Evolutionary conservation across 2,329 filamentous ascomycete genomes (phyloP), one percentile per base, ranked within the genome.

Genomic region (Diaporthe helianthi): DNA sequence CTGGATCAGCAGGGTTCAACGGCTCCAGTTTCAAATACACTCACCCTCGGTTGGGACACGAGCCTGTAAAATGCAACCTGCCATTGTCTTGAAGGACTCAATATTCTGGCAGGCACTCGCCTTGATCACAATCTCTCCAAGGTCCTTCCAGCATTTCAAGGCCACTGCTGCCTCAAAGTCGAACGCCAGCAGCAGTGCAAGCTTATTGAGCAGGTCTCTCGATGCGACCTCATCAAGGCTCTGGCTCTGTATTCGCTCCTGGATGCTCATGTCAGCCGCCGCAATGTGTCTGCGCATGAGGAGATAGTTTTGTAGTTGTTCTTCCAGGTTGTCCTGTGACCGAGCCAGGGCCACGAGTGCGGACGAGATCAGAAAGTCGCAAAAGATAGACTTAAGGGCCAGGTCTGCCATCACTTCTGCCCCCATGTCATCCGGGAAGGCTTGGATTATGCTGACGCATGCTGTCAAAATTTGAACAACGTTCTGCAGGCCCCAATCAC

Each of bases 101-200:
- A 83, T 79, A 63, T 82, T 82, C 22, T 79, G 77, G 68, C 83
- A 87, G 0, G 74, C 65, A 7, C 79, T 79, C 1, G 85, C 83
- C 65, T 82, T 84, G 66, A 84, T 75, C 26, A 96, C 85, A 9
- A 93, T 86, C 19, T 81, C 78, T 6, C 84, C 81, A 1, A 97
- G 80, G 46, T 87, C 84, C 52, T 92, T 86, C 91, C 90, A 96
- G 24, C 86, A 83, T 70, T 89, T 86, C 5, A 96, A 81, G 38
- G 83, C 84, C 47, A 92, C 80, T 0, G 90, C 88, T 2, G 89
- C 91, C 80, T 97, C 94, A 71, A 97, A 92, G 73, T 96, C 92
- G 72, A 94, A 92, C 0, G 91, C 88, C 9, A 93, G 81, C 22
- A 97, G 79, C 2, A 89, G 86, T 7, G 89, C 84, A 44, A 92